Percentiles rank a stretch among this genome's conserved stretches.
Conservation (phyloP, 805 yeast species). For the Teunomyces funiuensis region DNA sequence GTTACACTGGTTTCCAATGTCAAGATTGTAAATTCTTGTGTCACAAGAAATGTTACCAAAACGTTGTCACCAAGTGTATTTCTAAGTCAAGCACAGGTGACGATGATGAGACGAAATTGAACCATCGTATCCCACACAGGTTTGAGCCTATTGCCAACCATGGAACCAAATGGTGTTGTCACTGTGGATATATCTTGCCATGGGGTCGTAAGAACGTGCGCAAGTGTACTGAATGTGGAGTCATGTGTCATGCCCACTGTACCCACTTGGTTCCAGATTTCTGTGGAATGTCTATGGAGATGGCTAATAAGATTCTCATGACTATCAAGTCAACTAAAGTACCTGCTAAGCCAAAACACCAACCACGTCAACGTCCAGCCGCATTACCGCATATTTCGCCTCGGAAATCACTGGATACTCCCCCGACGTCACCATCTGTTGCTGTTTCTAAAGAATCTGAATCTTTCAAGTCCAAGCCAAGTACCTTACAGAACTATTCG, state of each 20-base stretch:
- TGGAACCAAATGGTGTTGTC: constrained; percentile 99
- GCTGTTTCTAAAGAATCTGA: constrained; percentile 4
- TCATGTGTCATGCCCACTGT: constrained; percentile 91
- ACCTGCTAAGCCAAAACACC: constrained; percentile 16
- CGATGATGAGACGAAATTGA: constrained; percentile 78
- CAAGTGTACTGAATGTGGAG: constrained; percentile 90
- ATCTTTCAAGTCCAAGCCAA: constrained; percentile 10
- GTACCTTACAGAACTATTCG: constrained; percentile 6
- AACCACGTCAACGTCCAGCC: constrained; percentile 6
- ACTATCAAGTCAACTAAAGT: constrained; percentile 72
- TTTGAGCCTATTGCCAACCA: constrained; percentile 89
- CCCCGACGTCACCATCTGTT: constrained; percentile 1
- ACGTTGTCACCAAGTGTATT: constrained; percentile 80
- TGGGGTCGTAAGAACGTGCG: constrained; percentile 92
- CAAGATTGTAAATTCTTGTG: constrained; percentile 81
- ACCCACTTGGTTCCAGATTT: constrained; percentile 95
- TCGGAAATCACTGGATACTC: neutral
- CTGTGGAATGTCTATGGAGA: constrained; percentile 98
- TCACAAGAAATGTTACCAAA: constrained; percentile 77
- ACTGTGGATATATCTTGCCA: constrained; percentile 95
- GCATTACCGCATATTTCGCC: constrained; percentile 7
- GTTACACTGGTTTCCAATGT: constrained; percentile 84
- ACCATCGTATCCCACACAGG: constrained; percentile 96
- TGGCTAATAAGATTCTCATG: constrained; percentile 83
- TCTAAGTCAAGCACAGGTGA: constrained; percentile 70